Evolutionary conservation across 2,329 filamentous ascomycete genomes (phyloP).

Genomic region (Monosporascus sp.): DNA sequence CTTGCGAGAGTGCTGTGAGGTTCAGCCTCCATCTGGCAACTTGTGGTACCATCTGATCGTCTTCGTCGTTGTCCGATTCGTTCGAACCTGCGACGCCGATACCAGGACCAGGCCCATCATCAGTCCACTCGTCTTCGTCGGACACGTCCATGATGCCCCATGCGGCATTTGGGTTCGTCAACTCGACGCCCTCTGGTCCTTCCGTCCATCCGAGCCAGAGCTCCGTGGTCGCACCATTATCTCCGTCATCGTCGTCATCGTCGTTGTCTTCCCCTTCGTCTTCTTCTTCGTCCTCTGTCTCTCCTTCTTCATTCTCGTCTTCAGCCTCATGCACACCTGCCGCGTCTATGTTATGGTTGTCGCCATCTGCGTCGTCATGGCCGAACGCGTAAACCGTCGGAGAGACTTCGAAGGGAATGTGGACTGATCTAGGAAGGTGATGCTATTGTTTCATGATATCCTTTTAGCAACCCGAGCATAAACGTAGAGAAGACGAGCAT

Average conservation of each 20-base stretch:
- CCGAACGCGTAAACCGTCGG: not conserved
- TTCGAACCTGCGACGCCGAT: constrained; percentile 13
- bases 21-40: constrained; percentile 44
- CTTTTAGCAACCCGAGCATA: not conserved
- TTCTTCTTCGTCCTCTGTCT: not conserved
- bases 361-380: constrained; percentile 9
- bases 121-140: not conserved
- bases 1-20: constrained; percentile 52
- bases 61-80: constrained; percentile 8
- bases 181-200: not conserved
- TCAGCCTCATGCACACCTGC: constrained; percentile 6
- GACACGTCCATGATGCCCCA: not conserved
- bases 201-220: not conserved
- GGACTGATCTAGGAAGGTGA: constrained; percentile 5
- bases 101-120: not conserved
- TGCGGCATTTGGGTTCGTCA: not conserved
- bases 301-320: not conserved
- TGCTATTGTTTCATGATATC: constrained; percentile 11
- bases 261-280: not conserved
- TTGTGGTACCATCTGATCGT: constrained; percentile 9
- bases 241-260: constrained; percentile 10
- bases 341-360: constrained; percentile 12
- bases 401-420: constrained; percentile 12
- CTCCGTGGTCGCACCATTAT: not conserved
- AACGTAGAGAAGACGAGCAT: not conserved